Evolutionary conservation across 768 basidiomycete genomes (phyloP).

Genomic region (Mycena alexandri): DNA sequence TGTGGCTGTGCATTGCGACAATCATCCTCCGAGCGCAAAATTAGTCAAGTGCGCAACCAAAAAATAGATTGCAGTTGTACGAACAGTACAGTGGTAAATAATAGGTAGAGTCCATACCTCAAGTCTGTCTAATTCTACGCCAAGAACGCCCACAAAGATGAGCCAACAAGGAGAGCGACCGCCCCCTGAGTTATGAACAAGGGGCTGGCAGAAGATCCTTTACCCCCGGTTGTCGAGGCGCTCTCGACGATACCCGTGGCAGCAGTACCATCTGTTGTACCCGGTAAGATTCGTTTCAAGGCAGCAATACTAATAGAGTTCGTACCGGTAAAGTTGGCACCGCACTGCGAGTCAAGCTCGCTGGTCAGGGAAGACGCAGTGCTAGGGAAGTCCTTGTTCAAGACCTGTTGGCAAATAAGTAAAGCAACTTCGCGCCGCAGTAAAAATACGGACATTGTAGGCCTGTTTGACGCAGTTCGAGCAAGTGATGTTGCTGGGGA

Average conservation of each 20-base stretch:
- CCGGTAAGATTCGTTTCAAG: slow-evolving; percentile 4
- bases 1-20: slow-evolving; percentile 21
- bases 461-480: slow-evolving; percentile 64
- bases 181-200: slow-evolving; percentile 25
- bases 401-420: slow-evolving; percentile 35
- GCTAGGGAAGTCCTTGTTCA: slow-evolving; percentile 51
- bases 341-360: slow-evolving; percentile 56
- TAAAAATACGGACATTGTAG: not conserved
- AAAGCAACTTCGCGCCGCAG: too few relatives aligned
- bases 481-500: slow-evolving; percentile 60
- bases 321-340: slow-evolving; percentile 66
- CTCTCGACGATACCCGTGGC: slow-evolving; percentile 53
- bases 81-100: not conserved
- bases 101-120: slow-evolving; percentile 3
- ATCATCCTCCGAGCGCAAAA: slow-evolving; percentile 18
- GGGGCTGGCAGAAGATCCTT: slow-evolving; percentile 12
- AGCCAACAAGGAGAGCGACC: slow-evolving; percentile 47
- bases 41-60: not conserved
- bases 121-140: slow-evolving; percentile 39
- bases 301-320: slow-evolving; percentile 15
- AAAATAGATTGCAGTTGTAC: not conserved
- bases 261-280: slow-evolving; percentile 51
- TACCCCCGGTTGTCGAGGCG: slow-evolving; percentile 41
- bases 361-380: slow-evolving; percentile 46
- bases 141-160: slow-evolving; percentile 50